phyloP scores from a whole-genome alignment of 2,329 filamentous ascomycete genomes.

The Seiridium cupressi region DNA sequence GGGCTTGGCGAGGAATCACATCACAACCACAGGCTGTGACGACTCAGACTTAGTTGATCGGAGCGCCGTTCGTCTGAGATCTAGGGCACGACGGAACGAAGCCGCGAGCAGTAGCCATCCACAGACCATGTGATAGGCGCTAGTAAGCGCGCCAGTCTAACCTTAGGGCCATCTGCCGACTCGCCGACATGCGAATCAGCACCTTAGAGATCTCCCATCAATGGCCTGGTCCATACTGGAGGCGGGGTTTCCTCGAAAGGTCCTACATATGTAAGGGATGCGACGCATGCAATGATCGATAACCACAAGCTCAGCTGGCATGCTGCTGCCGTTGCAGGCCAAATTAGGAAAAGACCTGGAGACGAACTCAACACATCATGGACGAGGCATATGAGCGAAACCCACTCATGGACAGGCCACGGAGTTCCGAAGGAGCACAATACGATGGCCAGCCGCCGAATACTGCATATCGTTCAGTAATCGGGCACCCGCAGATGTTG shows the following conservation, averaged over 20 bases:
- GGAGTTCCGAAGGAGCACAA: constrained; percentile 21
- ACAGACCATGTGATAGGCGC: not conserved
- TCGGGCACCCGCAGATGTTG: constrained; percentile 7
- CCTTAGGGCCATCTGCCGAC: not conserved
- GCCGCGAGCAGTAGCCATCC: not conserved
- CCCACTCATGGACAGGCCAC: constrained; percentile 12
- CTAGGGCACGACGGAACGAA: not conserved
- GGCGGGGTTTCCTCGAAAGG: not conserved
- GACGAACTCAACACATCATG: not conserved
- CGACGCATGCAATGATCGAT: too few species aligned
- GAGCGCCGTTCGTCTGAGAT: too few species aligned
- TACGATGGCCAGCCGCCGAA: constrained; percentile 18
- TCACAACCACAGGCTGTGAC: too few species aligned
- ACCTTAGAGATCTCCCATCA: not conserved
- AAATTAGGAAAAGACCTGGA: not conserved
- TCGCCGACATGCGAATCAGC: not conserved
- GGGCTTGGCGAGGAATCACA: too few species aligned
- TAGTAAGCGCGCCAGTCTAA: not conserved
- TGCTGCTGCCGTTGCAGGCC: too few species aligned
- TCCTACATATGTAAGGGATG: too few species aligned
- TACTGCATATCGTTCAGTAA: constrained; percentile 18
- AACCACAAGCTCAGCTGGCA: too few species aligned
- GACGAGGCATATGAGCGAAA: not conserved
- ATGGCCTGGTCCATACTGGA: not conserved
- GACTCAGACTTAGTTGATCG: too few species aligned